Base-by-base conservation (phyloP, 2,329 filamentous ascomycete genomes). In the Boeremia exigua region DNA sequence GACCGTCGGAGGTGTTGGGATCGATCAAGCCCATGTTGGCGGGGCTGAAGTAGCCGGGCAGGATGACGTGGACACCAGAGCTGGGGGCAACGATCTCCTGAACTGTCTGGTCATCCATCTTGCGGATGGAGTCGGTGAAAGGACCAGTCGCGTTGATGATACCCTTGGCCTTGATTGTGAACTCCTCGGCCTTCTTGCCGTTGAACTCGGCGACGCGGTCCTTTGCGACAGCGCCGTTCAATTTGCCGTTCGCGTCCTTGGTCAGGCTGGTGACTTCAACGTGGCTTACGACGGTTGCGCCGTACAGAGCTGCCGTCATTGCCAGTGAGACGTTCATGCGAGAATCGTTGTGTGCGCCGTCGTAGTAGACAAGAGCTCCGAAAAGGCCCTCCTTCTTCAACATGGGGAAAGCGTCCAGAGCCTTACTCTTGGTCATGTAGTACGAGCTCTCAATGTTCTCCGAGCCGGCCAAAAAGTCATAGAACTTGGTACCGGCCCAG, bases 381-480 rank as follows among this genome's bases (percentile, higher is more conserved):
- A 92, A 84, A 12, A 96, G 80, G 62, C 89, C 86, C 37, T 90
- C 87, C 71, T 86, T 88, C 78, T 91, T 93, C 62, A 96, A 77
- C 91, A 96, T 95, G 7, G 92, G 92, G 71, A 96, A 96, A 2
- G 89, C 89, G 73, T 94, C 91, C 60, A 96, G 81, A 8, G 91
- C 91, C 77, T 94, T 94, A 74, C 89, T 93, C 75, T 88, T 88
- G 23, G 91, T 93, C 70, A 96, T 79, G 74, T 96, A 96, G 78
- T 96, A 96, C 6, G 90, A 94, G 67, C 86, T 92, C 76, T 96
- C 91, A 68, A 96, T 93, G 51, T 92, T 92, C 75, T 96, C 91
- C 36, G 88, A 88, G 12, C 91, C 91, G 66, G 92, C 92, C 62
- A 96, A 82, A 66, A 92, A 86, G 76, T 96, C 92, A 76, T 96